Percentiles rank a stretch among this genome's conserved stretches.
phyloP scores from a whole-genome alignment of 2,329 filamentous ascomycete species.

The Pleomassaria siparia region DNA sequence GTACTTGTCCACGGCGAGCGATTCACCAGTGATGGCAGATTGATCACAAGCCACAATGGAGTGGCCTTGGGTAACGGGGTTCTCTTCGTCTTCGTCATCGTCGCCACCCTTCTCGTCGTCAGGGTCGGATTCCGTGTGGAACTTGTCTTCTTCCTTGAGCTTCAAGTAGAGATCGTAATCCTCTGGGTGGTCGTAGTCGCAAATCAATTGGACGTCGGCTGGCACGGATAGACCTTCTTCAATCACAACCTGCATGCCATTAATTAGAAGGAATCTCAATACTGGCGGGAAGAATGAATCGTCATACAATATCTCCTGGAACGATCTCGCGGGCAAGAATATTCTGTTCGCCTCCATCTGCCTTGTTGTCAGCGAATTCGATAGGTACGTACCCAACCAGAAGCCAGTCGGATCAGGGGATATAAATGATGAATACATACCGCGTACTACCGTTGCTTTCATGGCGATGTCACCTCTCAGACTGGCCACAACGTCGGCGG shows the following conservation, averaged over 20 bases:
- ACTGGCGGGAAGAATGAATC: not conserved
- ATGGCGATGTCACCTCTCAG: constrained; percentile 79
- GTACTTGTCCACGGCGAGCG: constrained; percentile 76
- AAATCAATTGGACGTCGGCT: constrained; percentile 71
- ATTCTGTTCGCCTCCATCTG: constrained; percentile 64
- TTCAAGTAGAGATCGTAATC: constrained; percentile 68
- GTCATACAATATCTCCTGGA: constrained; percentile 72
- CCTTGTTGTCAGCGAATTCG: constrained; percentile 15
- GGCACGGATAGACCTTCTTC: constrained; percentile 73
- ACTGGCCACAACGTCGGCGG: constrained; percentile 72
- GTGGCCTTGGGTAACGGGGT: constrained; percentile 60
- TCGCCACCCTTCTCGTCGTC: constrained; percentile 64
- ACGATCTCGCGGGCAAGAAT: constrained; percentile 75
- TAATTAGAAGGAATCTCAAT: constrained; percentile 2
- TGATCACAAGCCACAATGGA: constrained; percentile 73
- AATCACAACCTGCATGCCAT: constrained; percentile 59
- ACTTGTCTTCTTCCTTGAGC: constrained; percentile 57
- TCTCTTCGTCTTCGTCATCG: constrained; percentile 58
- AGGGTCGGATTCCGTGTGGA: constrained; percentile 59
- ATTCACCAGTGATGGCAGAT: constrained; percentile 80
- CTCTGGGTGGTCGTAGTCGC: constrained; percentile 68
- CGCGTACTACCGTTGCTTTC: constrained; percentile 67
- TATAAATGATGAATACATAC: not conserved
- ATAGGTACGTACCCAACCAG: not conserved
- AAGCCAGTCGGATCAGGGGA: too few species aligned